A percentile compares a stretch with the other conserved stretches of the same genome.
These are phyloP conservation scores for Alternaria ventricosa DNA, from an alignment of 2,329 filamentous ascomycete species.

Conservation along the genomic window DNA sequence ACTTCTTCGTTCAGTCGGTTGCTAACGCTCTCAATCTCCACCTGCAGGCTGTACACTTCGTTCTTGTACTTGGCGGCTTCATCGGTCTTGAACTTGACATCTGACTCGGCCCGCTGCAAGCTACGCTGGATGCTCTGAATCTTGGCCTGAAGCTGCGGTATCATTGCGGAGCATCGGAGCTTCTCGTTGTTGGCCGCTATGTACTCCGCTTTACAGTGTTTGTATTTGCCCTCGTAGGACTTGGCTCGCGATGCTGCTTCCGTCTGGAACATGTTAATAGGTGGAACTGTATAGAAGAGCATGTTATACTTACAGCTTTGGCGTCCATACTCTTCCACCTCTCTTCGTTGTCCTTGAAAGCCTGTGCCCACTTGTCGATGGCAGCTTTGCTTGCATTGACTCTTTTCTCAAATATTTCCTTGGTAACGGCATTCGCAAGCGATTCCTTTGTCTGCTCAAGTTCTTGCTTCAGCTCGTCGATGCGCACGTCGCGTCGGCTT, in stretches of 20 bases:
- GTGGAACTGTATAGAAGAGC: not conserved
- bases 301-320: conserved; percentile 31
- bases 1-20: conserved; percentile 70
- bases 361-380: conserved; percentile 41
- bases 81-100: conserved; percentile 39
- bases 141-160: conserved; percentile 39
- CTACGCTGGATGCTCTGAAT: conserved; percentile 37
- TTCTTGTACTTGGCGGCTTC: conserved; percentile 48
- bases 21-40: conserved; percentile 66
- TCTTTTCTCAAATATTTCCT: conserved; percentile 38
- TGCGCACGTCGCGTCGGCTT: conserved; percentile 15
- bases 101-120: conserved; percentile 36
- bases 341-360: conserved; percentile 42
- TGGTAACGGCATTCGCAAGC: conserved; percentile 31
- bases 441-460: conserved; percentile 30
- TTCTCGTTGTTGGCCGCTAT: conserved; percentile 34
- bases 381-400: conserved; percentile 40
- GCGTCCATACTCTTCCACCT: conserved; percentile 31
- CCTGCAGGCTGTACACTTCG: conserved; percentile 52
- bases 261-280: conserved; percentile 20
- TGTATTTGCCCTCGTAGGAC: conserved; percentile 33
- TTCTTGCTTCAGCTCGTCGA: conserved; percentile 35
- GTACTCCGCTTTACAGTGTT: conserved; percentile 34
- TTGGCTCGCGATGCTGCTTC: conserved; percentile 32
- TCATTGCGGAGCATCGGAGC: conserved; percentile 23